Percentiles rank a stretch among this genome's conserved stretches.
Conservation (phyloP, 139 green algal species). For the Chlorella sp. region DNA sequence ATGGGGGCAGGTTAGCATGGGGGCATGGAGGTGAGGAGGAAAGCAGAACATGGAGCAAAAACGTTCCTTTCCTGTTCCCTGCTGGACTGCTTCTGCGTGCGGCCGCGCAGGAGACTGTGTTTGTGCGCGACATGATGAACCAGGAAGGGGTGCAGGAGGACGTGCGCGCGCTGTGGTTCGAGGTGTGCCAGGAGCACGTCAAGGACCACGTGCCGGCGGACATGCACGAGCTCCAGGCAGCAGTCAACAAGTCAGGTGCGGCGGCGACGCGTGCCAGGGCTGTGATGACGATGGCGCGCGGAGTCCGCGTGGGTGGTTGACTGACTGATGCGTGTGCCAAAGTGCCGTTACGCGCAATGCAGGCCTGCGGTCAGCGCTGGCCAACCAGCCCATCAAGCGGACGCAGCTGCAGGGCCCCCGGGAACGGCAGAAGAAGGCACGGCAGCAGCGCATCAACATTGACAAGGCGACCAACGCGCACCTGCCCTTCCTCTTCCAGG, state of each 20-base stretch:
- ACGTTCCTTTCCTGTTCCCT: too few relatives aligned
- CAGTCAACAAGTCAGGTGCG: constrained; percentile 3
- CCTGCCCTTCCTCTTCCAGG: constrained; percentile 16
- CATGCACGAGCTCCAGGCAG: constrained; percentile 12
- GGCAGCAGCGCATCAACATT: constrained; percentile 4
- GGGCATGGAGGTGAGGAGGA: too few relatives aligned
- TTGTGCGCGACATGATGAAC: constrained; percentile 5
- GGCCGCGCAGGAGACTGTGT: constrained; percentile 3
- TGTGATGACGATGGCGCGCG: too few relatives aligned
- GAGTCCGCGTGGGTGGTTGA: too few relatives aligned
- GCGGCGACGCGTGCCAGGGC: not conserved
- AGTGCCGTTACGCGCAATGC: not conserved
- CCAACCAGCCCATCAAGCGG: constrained; percentile 8
- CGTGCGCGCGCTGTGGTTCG: constrained; percentile 3
- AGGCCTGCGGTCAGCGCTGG: constrained; percentile 12
- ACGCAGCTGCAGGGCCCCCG: not conserved
- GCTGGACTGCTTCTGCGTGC: not conserved
- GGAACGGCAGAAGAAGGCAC: not conserved
- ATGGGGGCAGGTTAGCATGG: too few relatives aligned
- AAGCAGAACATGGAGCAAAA: too few relatives aligned
- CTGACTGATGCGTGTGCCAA: not conserved
- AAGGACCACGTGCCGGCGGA: not conserved
- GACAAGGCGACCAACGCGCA: constrained; percentile 27
- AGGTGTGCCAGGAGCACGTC: not conserved
- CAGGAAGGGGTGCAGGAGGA: not conserved